Percentiles rank a stretch among this genome's conserved stretches.
These are phyloP conservation scores for Speleostelium caveatum DNA, from an alignment of 78 protist species.

Conservation along the genomic window DNA sequence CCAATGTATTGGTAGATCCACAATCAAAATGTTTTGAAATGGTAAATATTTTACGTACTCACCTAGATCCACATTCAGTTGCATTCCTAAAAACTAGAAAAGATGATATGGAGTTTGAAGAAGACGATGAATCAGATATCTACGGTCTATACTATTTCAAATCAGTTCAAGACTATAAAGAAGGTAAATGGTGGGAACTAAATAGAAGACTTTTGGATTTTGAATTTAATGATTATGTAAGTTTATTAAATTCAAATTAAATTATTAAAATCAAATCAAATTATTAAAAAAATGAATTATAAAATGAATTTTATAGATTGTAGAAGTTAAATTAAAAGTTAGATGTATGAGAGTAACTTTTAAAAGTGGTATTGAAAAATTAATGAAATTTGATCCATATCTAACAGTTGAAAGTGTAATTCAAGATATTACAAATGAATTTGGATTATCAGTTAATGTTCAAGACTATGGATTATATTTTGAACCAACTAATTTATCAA, in stretches of 20 bases:
- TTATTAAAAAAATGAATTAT: too few species aligned
- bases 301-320: too few species aligned
- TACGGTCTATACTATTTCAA: conserved; percentile 18
- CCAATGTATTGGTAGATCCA: conserved; percentile 19
- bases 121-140: conserved; percentile 20
- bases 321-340: conserved; percentile 11
- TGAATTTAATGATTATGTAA: not conserved
- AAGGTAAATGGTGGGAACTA: conserved; percentile 22
- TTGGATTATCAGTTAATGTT: conserved; percentile 7
- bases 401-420: not conserved
- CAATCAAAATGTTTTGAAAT: conserved; percentile 47
- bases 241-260: too few species aligned
- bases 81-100: not conserved
- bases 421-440: conserved; percentile 9
- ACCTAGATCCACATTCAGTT: not conserved
- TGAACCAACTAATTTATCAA: not conserved
- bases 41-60: conserved; percentile 8
- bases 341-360: conserved; percentile 5
- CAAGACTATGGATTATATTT: conserved; percentile 30
- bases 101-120: not conserved
- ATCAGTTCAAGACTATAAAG: not conserved
- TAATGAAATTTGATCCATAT: conserved; percentile 27
- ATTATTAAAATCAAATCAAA: too few species aligned
- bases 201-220: conserved; percentile 28
- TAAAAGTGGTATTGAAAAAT: conserved; percentile 12